Conservation (phyloP, 2,329 filamentous ascomycete genomes). For the Plenodomus biglobosus region DNA sequence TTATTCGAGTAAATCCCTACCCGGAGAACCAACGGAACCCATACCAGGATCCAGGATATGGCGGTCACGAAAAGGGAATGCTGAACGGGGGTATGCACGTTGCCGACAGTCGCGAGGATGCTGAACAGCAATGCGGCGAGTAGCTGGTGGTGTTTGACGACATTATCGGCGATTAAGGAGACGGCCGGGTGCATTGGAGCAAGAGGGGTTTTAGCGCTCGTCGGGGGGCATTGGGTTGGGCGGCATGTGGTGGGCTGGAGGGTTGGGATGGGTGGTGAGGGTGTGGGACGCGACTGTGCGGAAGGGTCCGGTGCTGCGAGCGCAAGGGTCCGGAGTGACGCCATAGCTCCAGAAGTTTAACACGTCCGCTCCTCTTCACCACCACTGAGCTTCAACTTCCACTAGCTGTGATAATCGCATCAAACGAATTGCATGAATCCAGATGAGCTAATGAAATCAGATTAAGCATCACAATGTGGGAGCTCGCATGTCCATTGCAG, state of each 20-base stretch:
- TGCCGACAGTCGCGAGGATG: slow-evolving; percentile 38
- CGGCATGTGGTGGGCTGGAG: slow-evolving; percentile 6
- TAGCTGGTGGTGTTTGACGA: slow-evolving; percentile 34
- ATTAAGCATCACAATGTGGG: not conserved
- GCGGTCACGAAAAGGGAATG: slow-evolving; percentile 49
- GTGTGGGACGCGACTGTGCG: slow-evolving; percentile 2
- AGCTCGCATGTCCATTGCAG: slow-evolving; percentile 3
- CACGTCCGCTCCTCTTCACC: too few species aligned
- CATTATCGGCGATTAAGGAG: slow-evolving; percentile 34
- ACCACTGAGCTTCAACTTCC: too few species aligned
- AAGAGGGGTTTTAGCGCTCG: slow-evolving; percentile 31
- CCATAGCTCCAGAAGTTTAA: too few species aligned
- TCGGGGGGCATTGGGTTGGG: slow-evolving; percentile 36
- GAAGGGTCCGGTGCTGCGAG: slow-evolving; percentile 8
- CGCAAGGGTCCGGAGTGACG: slow-evolving; percentile 10
- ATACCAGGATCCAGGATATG: slow-evolving; percentile 48
- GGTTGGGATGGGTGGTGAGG: not conserved
- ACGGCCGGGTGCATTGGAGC: slow-evolving; percentile 44
- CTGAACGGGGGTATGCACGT: slow-evolving; percentile 39
- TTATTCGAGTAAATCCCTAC: slow-evolving; percentile 36
- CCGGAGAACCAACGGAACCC: slow-evolving; percentile 37
- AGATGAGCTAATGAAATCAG: not conserved
- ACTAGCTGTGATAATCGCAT: too few species aligned
- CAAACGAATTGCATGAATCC: too few species aligned
- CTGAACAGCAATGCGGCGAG: slow-evolving; percentile 40